Evolutionary conservation across 2,329 filamentous ascomycete genomes (phyloP), one percentile per base, ranked within the genome.

Genomic region (Xylaria sp.): DNA sequence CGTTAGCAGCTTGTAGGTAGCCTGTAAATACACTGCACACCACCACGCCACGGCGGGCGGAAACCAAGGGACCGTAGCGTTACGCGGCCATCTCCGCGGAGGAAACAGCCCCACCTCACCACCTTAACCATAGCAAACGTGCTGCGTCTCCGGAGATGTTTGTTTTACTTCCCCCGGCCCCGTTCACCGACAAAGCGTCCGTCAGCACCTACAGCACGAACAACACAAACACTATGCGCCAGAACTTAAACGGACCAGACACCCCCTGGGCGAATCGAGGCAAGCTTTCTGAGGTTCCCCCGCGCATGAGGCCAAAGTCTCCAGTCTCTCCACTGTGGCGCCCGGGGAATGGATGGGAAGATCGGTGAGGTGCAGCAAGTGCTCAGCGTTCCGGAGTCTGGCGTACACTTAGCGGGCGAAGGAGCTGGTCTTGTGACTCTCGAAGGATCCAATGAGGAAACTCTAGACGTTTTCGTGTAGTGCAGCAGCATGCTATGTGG

Each of bases 31-130:
- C 52, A 33, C 3, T 36, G 18, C 46, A 43, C 51, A 36, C 18
- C 58, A 57, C 59, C 62, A 23, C 66, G 23, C 51, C 55, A 56
- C 60, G 39, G 36, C n/a, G 33, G 33, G 33, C 33, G 33, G 33
- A 10, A 36, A 36, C 33, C 4, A 52, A 54, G 28, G 43, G n/a
- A 28, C 33, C 23, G 18, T 25, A 41, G 51, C 23, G 57, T 33
- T 43, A 52, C 52, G 55, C 64, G 68, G 64, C 64, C 60, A 61
- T 67, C 60, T 67, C 64, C 64, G 64, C 64, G 64, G 64, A 70
- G 56, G 33, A 12, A n/a, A 2, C 20, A 20, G 46, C n/a, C 6
- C 46, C 8, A 36, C 33, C 33, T 1, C 23, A 18, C 46, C 46
- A 10, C 20, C 8, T 28, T n/a, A 10, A 10, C 10, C 46, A 48